These are phyloP conservation scores for Candida xyloterini DNA, from an alignment of 805 yeast genomes.

Conservation along the genomic window DNA sequence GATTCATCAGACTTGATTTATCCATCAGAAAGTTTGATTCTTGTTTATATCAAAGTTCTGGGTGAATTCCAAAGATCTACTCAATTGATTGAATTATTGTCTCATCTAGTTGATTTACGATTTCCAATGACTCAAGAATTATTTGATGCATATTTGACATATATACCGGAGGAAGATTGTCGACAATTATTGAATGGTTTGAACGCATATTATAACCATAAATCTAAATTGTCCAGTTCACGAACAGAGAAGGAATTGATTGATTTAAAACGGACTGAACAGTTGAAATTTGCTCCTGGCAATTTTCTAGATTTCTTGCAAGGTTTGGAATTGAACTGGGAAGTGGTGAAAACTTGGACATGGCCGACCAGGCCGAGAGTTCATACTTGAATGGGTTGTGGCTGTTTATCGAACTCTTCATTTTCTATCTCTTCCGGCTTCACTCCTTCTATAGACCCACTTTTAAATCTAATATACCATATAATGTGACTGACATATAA, in stretches of 20 bases:
- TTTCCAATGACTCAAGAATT: slow-evolving; percentile 22
- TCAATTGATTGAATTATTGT: slow-evolving; percentile 51
- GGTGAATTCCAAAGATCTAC: slow-evolving; percentile 43
- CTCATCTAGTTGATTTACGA: slow-evolving; percentile 53
- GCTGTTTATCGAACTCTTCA: background rate
- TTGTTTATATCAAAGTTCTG: slow-evolving; percentile 49
- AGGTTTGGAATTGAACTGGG: slow-evolving; percentile 29
- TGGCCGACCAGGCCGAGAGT: slow-evolving; percentile 29
- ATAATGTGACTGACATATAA: slow-evolving; percentile 66
- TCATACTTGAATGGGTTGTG: slow-evolving; percentile 1
- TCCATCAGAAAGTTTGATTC: slow-evolving; percentile 50
- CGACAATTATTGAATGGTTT: slow-evolving; percentile 22
- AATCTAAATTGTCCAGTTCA: slow-evolving; percentile 12
- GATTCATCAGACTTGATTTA: slow-evolving; percentile 34
- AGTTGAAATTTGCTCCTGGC: slow-evolving; percentile 14
- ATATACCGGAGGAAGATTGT: slow-evolving; percentile 20
- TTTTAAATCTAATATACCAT: slow-evolving; percentile 57
- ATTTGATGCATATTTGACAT: slow-evolving; percentile 20
- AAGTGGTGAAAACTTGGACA: slow-evolving; percentile 30
- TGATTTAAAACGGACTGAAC: slow-evolving; percentile 12
- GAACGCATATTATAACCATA: slow-evolving; percentile 19
- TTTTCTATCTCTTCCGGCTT: slow-evolving; percentile 3
- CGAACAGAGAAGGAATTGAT: slow-evolving; percentile 27
- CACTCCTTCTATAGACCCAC: slow-evolving; percentile 12
- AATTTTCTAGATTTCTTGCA: slow-evolving; percentile 24